These are phyloP conservation scores for Alternaria postmessia DNA, from an alignment of 2,329 filamentous ascomycete genomes.

Conservation along the genomic window DNA sequence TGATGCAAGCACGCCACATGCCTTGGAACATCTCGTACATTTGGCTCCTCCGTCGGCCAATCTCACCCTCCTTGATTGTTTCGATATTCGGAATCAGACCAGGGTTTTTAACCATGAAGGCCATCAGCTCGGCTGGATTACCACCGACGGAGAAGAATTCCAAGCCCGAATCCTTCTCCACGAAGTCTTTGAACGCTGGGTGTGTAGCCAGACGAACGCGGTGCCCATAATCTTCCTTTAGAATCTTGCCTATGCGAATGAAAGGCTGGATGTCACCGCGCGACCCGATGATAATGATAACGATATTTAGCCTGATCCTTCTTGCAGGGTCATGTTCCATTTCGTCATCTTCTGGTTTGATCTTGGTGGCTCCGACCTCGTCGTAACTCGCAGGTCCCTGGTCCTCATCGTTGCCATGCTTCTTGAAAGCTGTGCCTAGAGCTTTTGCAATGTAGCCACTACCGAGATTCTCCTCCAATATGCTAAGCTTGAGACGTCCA, in stretches of 20 bases:
- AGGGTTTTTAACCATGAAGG: conserved; percentile 87
- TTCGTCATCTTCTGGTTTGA: conserved; percentile 43
- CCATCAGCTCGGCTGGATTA: conserved; percentile 82
- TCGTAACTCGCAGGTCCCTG: conserved; percentile 35
- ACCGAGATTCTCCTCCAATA: conserved; percentile 71
- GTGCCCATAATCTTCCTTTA: conserved; percentile 76
- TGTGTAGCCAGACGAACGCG: conserved; percentile 81
- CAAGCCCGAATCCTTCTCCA: conserved; percentile 74
- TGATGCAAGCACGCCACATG: conserved; percentile 81
- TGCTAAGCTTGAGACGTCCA: conserved; percentile 74
- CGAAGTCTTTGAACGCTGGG: conserved; percentile 77
- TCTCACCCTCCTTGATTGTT: conserved; percentile 76
- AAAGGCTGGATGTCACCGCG: conserved; percentile 85
- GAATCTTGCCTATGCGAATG: conserved; percentile 74
- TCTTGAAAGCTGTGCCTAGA: conserved; percentile 69
- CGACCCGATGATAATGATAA: conserved; percentile 84
- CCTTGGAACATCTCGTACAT: conserved; percentile 87
- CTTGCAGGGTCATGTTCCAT: conserved; percentile 43
- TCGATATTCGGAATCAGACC: conserved; percentile 78
- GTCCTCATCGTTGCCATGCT: conserved; percentile 58
- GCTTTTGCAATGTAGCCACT: conserved; percentile 78
- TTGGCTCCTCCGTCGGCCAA: conserved; percentile 69
- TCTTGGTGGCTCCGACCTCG: conserved; percentile 26
- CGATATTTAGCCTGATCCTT: conserved; percentile 73
- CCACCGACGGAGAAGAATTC: conserved; percentile 85